These are phyloP conservation scores for Paramecium pentaurelia DNA, from an alignment of 73 alveolate species.

Conservation along the genomic window DNA sequence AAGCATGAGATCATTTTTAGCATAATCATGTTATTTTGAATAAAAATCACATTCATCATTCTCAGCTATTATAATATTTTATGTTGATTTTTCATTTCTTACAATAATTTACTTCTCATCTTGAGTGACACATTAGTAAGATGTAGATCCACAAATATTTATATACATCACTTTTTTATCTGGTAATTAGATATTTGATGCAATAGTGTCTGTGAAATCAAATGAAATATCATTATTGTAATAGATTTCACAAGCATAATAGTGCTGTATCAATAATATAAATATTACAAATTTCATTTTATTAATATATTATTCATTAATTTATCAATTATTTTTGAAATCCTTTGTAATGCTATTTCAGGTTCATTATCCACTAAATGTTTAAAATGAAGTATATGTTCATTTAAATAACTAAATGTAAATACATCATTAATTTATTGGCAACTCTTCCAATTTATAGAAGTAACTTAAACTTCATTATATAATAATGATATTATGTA, in stretches of 20 bases:
- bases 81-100: neutral
- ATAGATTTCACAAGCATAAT: neutral
- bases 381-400: neutral
- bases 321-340: neutral
- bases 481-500: neutral
- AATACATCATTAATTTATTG: neutral
- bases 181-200: neutral
- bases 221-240: neutral
- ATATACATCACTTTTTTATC: neutral
- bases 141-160: neutral
- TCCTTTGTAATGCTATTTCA: neutral
- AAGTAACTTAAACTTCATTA: neutral
- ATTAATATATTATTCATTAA: neutral
- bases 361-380: neutral
- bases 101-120: neutral
- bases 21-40: neutral
- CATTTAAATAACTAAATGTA: neutral
- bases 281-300: conserved; percentile 1
- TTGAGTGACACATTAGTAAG: neutral
- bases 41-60: neutral
- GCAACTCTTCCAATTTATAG: neutral
- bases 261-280: neutral
- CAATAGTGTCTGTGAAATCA: neutral
- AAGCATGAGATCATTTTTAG: neutral
- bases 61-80: neutral